Base-by-base conservation (phyloP, 768 basidiomycete species). In the Leucosporidium scottii region DNA sequence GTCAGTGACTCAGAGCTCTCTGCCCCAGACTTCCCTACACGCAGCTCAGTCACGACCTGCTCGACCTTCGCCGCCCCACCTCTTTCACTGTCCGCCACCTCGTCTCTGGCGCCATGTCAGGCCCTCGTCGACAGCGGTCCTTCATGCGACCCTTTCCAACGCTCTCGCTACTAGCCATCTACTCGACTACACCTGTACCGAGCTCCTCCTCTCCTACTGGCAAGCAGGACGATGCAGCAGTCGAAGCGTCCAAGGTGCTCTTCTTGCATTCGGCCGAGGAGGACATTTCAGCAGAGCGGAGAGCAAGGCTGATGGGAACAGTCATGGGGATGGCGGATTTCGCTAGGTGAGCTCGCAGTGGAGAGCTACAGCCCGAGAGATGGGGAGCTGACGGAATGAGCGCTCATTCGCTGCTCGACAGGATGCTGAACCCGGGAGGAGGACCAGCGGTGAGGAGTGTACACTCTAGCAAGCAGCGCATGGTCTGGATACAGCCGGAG, bases 401-500 rank as follows among this genome's bases (percentile, higher is more conserved):
- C 39, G 10, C 39, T 15, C 39, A 8, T 15, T 17, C 39, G 6
- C 39, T 2, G 28, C 31, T 28, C 23, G n/a, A 12, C 54, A 72
- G 70, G 36, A 68, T 67, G 28, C 50, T 72, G 36, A 62, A 57
- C 7, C 23, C 28, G 0, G 13, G 13, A 7, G 61, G 61, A 21
- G 48, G 18, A 9, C 30, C 58, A 21, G 31, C 30, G 0, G 51
- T 55, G 12, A 36, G 59, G 7, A 48, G 59, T 20, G 70, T 72
- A 2, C 67, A 66, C 21, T 61, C 64, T 1, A 62, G 28, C 20
- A 55, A 28, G 28, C 47, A 64, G 4, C 30, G 67, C n/a, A 72
- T 72, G 70, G 47, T 72, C 25, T 72, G 70, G 70, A 2, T 66
- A 10, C 67, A 72, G 61, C 31, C 64, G 6, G 70, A 72, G 53